Evolutionary conservation across 148 eudicot genomes (phyloP), one percentile per base, ranked within the genome.

Genomic region (Cornus controversa): DNA sequence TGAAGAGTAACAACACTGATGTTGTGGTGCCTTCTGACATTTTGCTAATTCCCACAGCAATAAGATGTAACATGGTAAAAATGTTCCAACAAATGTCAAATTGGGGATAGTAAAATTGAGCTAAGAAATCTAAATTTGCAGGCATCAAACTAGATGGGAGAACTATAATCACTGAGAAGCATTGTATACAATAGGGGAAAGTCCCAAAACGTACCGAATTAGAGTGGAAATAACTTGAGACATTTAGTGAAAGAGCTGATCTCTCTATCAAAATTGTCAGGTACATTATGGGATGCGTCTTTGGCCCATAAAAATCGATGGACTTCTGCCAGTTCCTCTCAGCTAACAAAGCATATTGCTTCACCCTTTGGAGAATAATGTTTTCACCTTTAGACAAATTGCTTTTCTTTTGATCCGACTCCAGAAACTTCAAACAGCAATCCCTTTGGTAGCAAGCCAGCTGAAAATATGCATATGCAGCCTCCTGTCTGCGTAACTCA

Each of bases 321-420:
- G 98, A 87, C 82, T 92, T 96, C 77, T 83, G 92, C 98, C 98
- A 96, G 85, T 91, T 93, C 90, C 93, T 91, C 82, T 96, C 98
- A 70, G 99, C 99, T 77, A 96, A 86, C 3, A 91, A 86, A 45
- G 91, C 88, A 84, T 93, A 95, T 76, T 90, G 97, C 81, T 91
- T 96, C 37, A 88, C 91, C 77, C 91, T 89, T 83, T 90, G 93
- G 68, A 84, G 78, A 54, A 75, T 37, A 76, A 80, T 85, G 63
- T 72, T 90, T 76, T 89, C 93, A 81, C 80, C 80, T 83, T 86
- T 93, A 24, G 80, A 73, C 20, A 78, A 70, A 74, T 75, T 83
- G 74, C 72, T 83, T 50, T 79, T 90, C 84, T 83, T 79, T 75
- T 68, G 76, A 72, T 87, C 85, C 10, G 81, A 82, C 75, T 83